phyloP scores from a whole-genome alignment of 805 yeast genomes.

The Teunomyces pallodes region DNA sequence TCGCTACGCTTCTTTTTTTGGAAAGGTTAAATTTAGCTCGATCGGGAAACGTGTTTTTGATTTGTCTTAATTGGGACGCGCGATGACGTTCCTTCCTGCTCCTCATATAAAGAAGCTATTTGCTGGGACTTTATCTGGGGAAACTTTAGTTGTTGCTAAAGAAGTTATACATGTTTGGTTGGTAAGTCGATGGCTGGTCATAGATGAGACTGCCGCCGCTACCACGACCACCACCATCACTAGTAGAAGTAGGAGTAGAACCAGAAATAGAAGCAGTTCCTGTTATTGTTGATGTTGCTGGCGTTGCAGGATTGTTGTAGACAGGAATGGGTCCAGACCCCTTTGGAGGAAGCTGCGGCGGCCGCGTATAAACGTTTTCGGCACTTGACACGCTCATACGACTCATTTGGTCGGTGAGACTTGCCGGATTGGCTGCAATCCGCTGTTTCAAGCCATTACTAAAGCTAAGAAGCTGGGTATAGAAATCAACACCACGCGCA shows the following conservation, averaged over 20 bases:
- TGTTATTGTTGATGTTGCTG: too few relatives aligned
- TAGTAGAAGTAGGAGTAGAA: too few relatives aligned
- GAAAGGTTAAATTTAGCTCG: not conserved
- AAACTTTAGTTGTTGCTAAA: slow-evolving; percentile 24
- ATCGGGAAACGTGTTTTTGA: not conserved
- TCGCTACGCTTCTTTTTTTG: not conserved
- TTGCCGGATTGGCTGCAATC: not conserved
- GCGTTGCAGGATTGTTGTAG: too few relatives aligned
- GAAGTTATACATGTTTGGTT: slow-evolving; percentile 45
- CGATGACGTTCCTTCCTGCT: not conserved
- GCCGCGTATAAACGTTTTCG: not conserved
- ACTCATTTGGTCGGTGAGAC: slow-evolving; percentile 5
- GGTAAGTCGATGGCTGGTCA: slow-evolving; percentile 43
- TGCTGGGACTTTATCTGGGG: not conserved
- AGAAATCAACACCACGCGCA: slow-evolving; percentile 61
- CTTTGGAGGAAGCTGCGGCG: slow-evolving; percentile 3
- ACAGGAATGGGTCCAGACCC: not conserved
- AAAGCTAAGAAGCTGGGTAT: slow-evolving; percentile 46
- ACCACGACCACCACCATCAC: too few relatives aligned
- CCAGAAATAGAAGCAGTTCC: too few relatives aligned
- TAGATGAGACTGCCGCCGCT: slow-evolving; percentile 17
- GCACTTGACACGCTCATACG: slow-evolving; percentile 3
- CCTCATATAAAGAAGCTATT: not conserved
- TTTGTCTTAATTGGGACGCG: not conserved
- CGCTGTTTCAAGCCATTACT: slow-evolving; percentile 4